Base-by-base conservation (phyloP, 1,139 yeast species). In the Geotrichum aggregatum region DNA sequence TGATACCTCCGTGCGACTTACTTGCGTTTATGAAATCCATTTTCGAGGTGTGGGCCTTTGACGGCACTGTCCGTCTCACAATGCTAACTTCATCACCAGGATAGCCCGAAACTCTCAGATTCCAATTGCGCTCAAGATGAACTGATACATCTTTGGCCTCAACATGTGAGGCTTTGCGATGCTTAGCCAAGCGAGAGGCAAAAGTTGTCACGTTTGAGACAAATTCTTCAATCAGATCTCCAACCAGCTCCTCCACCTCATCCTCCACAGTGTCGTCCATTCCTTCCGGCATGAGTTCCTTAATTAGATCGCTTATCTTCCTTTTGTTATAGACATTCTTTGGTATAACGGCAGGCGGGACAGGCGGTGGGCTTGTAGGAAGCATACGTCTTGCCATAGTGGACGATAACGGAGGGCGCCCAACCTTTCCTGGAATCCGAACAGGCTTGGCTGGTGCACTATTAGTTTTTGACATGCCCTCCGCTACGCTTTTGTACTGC, bases 171-270 rank as follows among this genome's bases (percentile, higher is more conserved):
- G 88, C 80, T 66, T 88, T 89, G 59, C 98, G 78, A 65, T 92
- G 97, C 66, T 92, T 92, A 21, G 99, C 98, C 61, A 92, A 74
- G 54, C 94, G 80, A 66, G 98, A 92, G 0, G 98, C 95, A 72
- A 92, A 92, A 5, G 87, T 78, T 0, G 97, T 87, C 1, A 94
- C 96, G 49, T 87, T 83, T 16, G 87, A 80, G n/a, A 92, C 94
- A 67, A 92, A 92, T 65, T 92, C 98, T 66, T 92, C 99, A 0
- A 98, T 97, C 56, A 92, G 74, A 67, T 92, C 98, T 46, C 92
- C 75, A 47, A 92, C 72, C 41, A 92, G 71, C 60, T 91, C 97
- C 67, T 92, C 98, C n/a, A 91, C 98, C 67, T 92, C 97, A 34
- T 96, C 97, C 65, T 91, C 98, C 52, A 92, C 84, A 16, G 22